Conservation (phyloP, 1,139 yeast species). For the Suhomyces maxii region DNA sequence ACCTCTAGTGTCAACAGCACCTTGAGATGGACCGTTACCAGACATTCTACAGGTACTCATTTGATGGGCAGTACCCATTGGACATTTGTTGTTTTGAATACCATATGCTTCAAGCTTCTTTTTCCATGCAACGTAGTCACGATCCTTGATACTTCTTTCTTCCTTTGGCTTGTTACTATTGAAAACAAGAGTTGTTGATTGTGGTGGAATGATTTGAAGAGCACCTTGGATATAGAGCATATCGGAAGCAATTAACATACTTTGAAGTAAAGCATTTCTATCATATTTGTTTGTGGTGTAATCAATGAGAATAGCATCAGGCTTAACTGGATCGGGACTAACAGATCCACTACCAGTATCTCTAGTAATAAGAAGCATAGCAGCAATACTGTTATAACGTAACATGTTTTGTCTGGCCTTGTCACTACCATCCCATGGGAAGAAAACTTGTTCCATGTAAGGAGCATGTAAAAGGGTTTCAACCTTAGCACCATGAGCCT, state of each 20-base stretch:
- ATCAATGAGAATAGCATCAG: constrained; percentile 39
- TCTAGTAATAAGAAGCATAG: constrained; percentile 50
- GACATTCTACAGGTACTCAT: constrained; percentile 60
- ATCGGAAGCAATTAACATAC: constrained; percentile 46
- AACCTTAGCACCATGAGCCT: constrained; percentile 56
- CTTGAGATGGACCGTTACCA: constrained; percentile 47
- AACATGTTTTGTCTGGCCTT: constrained; percentile 35
- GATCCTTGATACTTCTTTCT: constrained; percentile 43
- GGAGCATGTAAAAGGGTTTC: constrained; percentile 56
- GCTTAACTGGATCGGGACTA: constrained; percentile 33
- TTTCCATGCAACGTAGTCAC: constrained; percentile 51
- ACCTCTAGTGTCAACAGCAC: constrained; percentile 53
- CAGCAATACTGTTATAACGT: constrained; percentile 40
- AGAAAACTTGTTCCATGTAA: constrained; percentile 33
- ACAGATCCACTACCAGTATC: constrained; percentile 49
- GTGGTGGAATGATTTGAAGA: constrained; percentile 42
- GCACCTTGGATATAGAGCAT: constrained; percentile 55
- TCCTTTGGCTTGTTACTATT: constrained; percentile 39
- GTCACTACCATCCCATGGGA: constrained; percentile 47
- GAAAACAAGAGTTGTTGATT: constrained; percentile 41
- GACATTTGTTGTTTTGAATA: constrained; percentile 30
- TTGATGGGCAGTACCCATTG: constrained; percentile 60
- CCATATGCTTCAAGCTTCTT: constrained; percentile 26
- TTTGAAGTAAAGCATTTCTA: constrained; percentile 40
- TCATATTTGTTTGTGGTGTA: constrained; percentile 47